Percentiles rank a stretch among this genome's conserved stretches.
phyloP scores from a whole-genome alignment of 768 basidiomycete species.

The Tricholoma saponaceum region DNA sequence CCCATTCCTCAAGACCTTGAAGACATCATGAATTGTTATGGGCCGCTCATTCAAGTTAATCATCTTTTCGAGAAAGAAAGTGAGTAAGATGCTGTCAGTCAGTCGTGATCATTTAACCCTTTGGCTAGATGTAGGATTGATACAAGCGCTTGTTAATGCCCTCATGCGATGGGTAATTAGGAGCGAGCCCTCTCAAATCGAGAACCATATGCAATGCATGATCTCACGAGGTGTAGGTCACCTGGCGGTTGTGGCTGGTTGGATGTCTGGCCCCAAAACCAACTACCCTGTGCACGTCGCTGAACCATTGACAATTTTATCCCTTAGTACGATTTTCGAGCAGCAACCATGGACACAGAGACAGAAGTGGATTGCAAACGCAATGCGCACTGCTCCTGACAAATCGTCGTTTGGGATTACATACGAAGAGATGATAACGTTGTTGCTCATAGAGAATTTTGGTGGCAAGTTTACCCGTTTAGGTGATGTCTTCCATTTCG shows the following conservation, averaged over 20 bases:
- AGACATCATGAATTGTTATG: neutral
- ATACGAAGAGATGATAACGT: neutral
- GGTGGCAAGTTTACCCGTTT: constrained; percentile 9
- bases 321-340: constrained; percentile 11
- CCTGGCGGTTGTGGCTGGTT: neutral
- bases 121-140: neutral
- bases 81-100: neutral
- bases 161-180: neutral
- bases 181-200: neutral
- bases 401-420: neutral
- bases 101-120: neutral
- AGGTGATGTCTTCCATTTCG: constrained; percentile 7
- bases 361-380: constrained; percentile 4
- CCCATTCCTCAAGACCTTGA: constrained; percentile 4
- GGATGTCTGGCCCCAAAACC: neutral
- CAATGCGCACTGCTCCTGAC: constrained; percentile 3
- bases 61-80: neutral
- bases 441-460: constrained; percentile 4
- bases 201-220: neutral
- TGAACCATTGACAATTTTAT: constrained; percentile 12
- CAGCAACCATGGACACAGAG: neutral
- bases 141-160: neutral
- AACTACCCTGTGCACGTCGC: constrained; percentile 1
- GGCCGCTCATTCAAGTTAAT: neutral
- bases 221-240: neutral